These are phyloP conservation scores for Nicotiana knightiana DNA, from an alignment of 257 asterid species.

Conservation along the genomic window DNA sequence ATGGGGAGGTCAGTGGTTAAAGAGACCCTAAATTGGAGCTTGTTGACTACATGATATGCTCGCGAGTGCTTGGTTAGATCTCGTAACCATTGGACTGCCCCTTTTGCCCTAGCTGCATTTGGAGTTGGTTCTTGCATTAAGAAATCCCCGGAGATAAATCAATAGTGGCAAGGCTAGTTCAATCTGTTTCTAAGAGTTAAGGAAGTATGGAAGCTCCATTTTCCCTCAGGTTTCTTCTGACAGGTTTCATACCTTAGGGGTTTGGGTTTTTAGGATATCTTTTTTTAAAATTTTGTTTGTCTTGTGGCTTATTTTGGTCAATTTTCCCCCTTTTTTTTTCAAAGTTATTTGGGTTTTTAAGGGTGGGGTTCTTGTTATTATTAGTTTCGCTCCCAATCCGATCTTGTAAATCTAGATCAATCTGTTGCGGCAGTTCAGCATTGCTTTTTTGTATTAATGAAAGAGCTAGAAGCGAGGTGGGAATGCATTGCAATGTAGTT, in stretches of 20 bases:
- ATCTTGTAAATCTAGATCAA: slow-evolving; percentile 24
- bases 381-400: slow-evolving; percentile 11
- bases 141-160: slow-evolving; percentile 2
- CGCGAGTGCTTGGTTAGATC: background rate
- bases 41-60: background rate
- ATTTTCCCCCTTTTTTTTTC: background rate
- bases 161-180: background rate
- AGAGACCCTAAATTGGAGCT: slow-evolving; percentile 1
- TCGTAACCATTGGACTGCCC: slow-evolving; percentile 8
- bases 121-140: background rate
- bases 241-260: slow-evolving; percentile 21
- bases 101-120: background rate
- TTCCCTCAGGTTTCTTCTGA: slow-evolving; percentile 22
- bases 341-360: background rate
- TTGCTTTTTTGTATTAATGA: slow-evolving; percentile 6
- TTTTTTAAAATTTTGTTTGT: background rate
- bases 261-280: slow-evolving; percentile 23
- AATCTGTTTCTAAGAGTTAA: background rate
- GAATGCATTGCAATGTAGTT: slow-evolving; percentile 20
- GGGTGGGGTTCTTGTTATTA: slow-evolving; percentile 9
- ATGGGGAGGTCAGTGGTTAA: slow-evolving; percentile 18
- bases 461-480: slow-evolving; percentile 25
- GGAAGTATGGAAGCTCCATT: slow-evolving; percentile 16
- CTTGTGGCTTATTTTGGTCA: background rate
- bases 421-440: background rate